Evolutionary conservation across 2,329 filamentous ascomycete species (phyloP).

Genomic region (Triangularia verruculosa): DNA sequence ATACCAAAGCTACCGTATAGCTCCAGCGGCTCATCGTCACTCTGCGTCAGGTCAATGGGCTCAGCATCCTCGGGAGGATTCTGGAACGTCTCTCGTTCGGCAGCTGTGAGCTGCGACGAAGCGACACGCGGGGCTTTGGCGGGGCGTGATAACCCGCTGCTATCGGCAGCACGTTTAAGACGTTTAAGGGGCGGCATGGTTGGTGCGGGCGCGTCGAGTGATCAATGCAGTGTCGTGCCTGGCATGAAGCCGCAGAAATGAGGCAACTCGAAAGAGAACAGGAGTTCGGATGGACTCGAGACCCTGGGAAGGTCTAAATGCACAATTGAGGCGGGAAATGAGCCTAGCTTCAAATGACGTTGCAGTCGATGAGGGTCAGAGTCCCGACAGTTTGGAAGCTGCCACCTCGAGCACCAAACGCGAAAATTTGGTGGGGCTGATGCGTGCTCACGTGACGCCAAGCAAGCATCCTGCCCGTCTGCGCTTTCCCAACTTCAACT

Average conservation of each 20-base stretch:
- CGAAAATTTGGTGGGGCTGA: background rate
- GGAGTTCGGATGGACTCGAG: background rate
- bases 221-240: background rate
- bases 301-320: background rate
- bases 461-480: background rate
- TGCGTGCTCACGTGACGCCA: background rate
- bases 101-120: constrained; percentile 9
- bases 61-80: constrained; percentile 17
- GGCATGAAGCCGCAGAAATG: background rate
- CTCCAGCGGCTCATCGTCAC: constrained; percentile 42
- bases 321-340: background rate
- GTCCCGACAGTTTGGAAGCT: background rate
- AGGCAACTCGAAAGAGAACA: background rate
- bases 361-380: background rate
- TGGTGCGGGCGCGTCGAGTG: background rate
- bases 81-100: background rate
- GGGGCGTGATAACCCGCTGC: constrained; percentile 30
- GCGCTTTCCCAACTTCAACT: too few species aligned
- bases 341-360: background rate
- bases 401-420: background rate
- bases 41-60: constrained; percentile 42
- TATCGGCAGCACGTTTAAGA: constrained; percentile 39
- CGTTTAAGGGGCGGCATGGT: constrained; percentile 36
- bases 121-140: constrained; percentile 26
- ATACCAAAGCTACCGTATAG: constrained; percentile 47